phyloP scores from a whole-genome alignment of 495 filamentous ascomycete species.

The Lindgomyces ingoldianus region DNA sequence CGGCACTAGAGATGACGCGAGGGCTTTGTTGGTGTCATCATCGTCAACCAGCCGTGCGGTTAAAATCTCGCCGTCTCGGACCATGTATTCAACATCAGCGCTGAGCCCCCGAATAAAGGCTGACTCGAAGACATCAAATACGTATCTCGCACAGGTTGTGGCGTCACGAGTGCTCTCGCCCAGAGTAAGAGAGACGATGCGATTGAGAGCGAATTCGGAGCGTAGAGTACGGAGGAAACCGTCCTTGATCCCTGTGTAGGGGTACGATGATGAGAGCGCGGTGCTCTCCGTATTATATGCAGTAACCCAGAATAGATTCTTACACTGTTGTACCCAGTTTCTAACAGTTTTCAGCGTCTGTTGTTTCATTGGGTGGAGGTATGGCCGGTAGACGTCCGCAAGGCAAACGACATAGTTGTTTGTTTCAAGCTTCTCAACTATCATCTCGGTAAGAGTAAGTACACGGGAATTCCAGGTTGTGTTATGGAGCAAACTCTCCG shows the following conservation, averaged over 20 bases:
- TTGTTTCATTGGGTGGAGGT: not conserved
- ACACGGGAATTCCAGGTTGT: not conserved
- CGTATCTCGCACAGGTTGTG: not conserved
- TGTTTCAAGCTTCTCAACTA: not conserved
- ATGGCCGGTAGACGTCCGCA: not conserved
- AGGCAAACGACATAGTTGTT: not conserved
- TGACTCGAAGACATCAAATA: not conserved
- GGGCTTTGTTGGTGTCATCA: too few species aligned
- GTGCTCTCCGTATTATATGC: not conserved
- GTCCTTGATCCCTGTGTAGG: not conserved
- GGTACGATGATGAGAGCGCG: not conserved
- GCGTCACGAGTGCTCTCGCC: not conserved
- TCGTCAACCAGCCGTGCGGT: not conserved
- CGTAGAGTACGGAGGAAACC: constrained; percentile 3
- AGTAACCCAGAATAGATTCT: constrained; percentile 6
- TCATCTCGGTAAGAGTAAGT: not conserved
- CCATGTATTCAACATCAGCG: not conserved
- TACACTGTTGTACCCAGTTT: not conserved
- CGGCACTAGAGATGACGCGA: too few species aligned
- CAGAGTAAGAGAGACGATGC: not conserved
- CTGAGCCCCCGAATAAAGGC: not conserved
- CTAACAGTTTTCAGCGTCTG: not conserved
- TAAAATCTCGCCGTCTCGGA: not conserved
- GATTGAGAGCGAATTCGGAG: not conserved
- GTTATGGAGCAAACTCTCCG: not conserved